Percentiles rank a stretch among this genome's conserved stretches.
Conservation (phyloP, 331 rosid species). For the Stylosanthes scabra region DNA sequence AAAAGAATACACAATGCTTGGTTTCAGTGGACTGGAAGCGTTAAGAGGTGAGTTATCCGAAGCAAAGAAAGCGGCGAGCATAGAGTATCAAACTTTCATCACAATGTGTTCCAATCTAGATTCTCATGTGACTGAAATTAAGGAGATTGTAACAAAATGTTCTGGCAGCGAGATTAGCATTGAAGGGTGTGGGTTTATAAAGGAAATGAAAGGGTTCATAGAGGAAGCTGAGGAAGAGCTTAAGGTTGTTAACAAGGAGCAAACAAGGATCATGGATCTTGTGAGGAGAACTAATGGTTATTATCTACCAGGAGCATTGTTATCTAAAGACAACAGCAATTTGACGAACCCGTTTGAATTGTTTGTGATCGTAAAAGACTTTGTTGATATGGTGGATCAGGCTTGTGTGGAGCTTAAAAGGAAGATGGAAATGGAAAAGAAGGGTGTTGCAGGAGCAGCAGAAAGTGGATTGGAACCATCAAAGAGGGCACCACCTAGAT, state of each 20-base stretch:
- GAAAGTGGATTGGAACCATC: slow-evolving; percentile 47
- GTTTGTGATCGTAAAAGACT: slow-evolving; percentile 64
- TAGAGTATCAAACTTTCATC: slow-evolving; percentile 57
- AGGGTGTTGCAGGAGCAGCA: slow-evolving; percentile 39
- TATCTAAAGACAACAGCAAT: slow-evolving; percentile 36
- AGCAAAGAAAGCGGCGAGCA: slow-evolving; percentile 70
- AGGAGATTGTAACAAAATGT: slow-evolving; percentile 42
- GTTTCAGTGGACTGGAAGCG: slow-evolving; percentile 56
- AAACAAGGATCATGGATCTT: slow-evolving; percentile 59
- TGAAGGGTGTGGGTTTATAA: slow-evolving; percentile 49
- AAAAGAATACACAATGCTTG: slow-evolving; percentile 47
- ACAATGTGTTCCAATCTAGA: slow-evolving; percentile 46
- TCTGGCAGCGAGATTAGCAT: slow-evolving; percentile 37
- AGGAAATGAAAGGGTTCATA: slow-evolving; percentile 69
- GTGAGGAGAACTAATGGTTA: slow-evolving; percentile 72
- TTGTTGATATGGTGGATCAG: slow-evolving; percentile 70
- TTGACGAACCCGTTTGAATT: slow-evolving; percentile 60
- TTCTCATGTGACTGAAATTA: slow-evolving; percentile 50
- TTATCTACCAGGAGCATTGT: slow-evolving; percentile 59
- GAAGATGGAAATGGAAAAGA: slow-evolving; percentile 62
- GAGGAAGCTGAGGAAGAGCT: slow-evolving; percentile 77
- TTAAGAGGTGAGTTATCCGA: slow-evolving; percentile 60
- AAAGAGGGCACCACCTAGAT: slow-evolving; percentile 38
- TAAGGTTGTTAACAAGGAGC: slow-evolving; percentile 61
- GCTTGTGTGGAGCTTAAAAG: slow-evolving; percentile 59